Evolutionary conservation across 1,284 basidiomycete species (phyloP), one percentile per base, ranked within the genome.

Genomic region (Ustilago sp.): DNA sequence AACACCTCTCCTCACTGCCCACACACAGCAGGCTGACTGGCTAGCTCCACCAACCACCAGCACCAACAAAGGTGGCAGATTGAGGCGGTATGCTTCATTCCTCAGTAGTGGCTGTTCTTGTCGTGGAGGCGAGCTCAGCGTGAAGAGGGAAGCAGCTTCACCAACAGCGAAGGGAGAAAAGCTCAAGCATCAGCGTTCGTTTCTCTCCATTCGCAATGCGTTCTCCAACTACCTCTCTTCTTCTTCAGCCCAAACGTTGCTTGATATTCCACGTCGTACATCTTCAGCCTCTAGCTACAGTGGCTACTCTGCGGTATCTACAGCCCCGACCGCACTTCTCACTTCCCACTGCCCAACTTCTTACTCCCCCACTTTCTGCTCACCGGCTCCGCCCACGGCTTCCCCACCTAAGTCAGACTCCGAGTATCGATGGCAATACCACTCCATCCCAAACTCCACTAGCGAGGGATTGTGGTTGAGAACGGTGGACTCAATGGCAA

Each of bases 401-500:
- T 19, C 19, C n/a, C 43, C 68, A 13, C 63, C 68, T 4, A 15
- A 4, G 2, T 69, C 59, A 2, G 36, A 36, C 2, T 74, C 72
- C 1, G 62, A 68, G 9, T 74, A 56, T 9, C 43, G 34, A 17
- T 74, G 72, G 67, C 41, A 64, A 12, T 62, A 45, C 51, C 54
- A 32, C 35, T 4, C 12, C 13, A 2, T n/a, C 15, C 19, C 36
- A 3, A 2, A 32, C 3, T 0, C 28, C 19, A 13, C 34, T 6
- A n/a, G 31, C 0, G 31, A 5, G 13, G 35, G 39, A 9, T 15
- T 65, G 23, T 76, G 74, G 74, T 76, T 62, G 61, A 19, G 74
- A 9, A 76, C 39, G 13, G 55, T 76, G n/a, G 74, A 76, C 39
- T 41, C 64, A 6, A 76, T 76, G 74, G 68, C 74, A 8, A 76